A percentile compares a stretch with the other conserved stretches of the same genome.
phyloP scores from a whole-genome alignment of 2,329 filamentous ascomycete species.

The Catunica adiposa region DNA sequence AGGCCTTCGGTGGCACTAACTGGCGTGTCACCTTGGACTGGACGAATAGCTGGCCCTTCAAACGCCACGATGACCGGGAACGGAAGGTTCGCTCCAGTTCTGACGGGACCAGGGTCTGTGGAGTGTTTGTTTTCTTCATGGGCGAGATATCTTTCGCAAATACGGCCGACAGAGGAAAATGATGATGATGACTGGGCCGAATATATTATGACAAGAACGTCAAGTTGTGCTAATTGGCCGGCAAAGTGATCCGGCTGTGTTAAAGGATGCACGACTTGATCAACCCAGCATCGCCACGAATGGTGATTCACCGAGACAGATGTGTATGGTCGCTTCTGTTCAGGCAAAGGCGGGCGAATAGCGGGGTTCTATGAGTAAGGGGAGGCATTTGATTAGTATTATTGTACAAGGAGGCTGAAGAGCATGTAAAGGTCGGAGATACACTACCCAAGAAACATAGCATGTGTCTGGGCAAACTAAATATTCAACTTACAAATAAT shows the following conservation, averaged over 20 bases:
- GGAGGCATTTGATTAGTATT: not conserved
- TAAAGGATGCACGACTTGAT: slow-evolving; percentile 12
- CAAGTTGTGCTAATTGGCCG: slow-evolving; percentile 12
- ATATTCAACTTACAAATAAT: slow-evolving; percentile 14
- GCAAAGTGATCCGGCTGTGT: slow-evolving; percentile 13
- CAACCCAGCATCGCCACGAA: slow-evolving; percentile 13
- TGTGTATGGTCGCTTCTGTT: slow-evolving; percentile 9
- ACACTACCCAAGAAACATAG: not conserved
- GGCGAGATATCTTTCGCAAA: slow-evolving; percentile 9
- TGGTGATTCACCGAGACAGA: slow-evolving; percentile 7
- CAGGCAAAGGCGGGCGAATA: not conserved
- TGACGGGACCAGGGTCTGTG: not conserved
- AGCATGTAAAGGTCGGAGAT: no score
- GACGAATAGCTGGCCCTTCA: not conserved
- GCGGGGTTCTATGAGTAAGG: not conserved
- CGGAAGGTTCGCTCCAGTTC: slow-evolving; percentile 2
- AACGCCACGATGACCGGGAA: slow-evolving; percentile 10
- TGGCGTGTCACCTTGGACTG: slow-evolving; percentile 2
- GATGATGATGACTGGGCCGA: slow-evolving; percentile 4
- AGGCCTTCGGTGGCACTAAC: slow-evolving; percentile 5
- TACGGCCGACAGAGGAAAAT: slow-evolving; percentile 9
- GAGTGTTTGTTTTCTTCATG: not conserved
- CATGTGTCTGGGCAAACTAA: not conserved
- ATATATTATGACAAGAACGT: slow-evolving; percentile 12
- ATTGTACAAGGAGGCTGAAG: no score